phyloP scores from a whole-genome alignment of 2,329 filamentous ascomycete species.

The Sordariomycetes sp. region DNA sequence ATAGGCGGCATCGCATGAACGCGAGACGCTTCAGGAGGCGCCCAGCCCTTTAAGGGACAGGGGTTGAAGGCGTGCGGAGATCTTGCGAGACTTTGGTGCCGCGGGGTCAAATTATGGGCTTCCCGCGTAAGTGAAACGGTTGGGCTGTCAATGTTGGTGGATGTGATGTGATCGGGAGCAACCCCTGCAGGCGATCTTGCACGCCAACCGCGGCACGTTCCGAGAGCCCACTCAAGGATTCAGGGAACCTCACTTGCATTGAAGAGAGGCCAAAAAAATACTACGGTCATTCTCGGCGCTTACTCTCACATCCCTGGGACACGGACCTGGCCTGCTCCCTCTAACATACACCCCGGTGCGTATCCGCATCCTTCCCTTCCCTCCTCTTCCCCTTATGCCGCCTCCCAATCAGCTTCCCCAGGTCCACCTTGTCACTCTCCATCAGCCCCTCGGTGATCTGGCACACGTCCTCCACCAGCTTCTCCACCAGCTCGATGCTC shows the following conservation, averaged over 20 bases:
- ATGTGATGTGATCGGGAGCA: neutral
- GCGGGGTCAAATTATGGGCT: neutral
- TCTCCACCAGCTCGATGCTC: conserved; percentile 56
- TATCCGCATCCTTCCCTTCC: neutral
- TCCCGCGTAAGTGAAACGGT: neutral
- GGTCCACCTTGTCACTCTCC: neutral
- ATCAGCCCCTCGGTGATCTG: conserved; percentile 51
- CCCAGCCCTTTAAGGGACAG: neutral
- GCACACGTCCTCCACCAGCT: conserved; percentile 50
- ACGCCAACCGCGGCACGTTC: neutral
- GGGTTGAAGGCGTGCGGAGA: neutral
- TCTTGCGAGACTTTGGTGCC: no score
- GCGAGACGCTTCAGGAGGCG: neutral
- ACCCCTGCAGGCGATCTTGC: neutral
- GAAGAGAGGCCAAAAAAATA: neutral
- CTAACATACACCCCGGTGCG: conserved; percentile 4
- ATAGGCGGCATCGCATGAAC: neutral
- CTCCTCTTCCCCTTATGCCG: neutral
- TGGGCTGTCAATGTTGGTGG: neutral
- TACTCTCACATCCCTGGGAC: neutral
- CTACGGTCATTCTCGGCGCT: neutral
- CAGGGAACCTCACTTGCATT: no score
- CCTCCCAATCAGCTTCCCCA: neutral
- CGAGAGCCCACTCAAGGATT: neutral
- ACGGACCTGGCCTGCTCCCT: neutral